A percentile compares a stretch with the other conserved stretches of the same genome.
These are phyloP conservation scores for Saxophila tyrrhenica DNA, from an alignment of 495 filamentous ascomycete genomes.

Conservation along the genomic window DNA sequence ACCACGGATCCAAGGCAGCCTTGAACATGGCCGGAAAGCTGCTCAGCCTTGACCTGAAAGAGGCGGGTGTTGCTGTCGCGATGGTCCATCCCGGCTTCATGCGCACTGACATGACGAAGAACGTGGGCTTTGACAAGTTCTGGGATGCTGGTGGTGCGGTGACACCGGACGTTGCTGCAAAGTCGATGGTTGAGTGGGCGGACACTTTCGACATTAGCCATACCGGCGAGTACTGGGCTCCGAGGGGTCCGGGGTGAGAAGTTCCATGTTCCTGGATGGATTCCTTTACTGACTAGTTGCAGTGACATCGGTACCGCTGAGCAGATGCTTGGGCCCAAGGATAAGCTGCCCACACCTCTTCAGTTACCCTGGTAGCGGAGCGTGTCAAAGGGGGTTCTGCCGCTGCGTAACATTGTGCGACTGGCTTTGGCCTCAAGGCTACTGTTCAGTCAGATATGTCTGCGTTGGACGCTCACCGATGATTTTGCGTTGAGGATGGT, in stretches of 20 bases:
- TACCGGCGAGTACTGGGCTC: constrained; percentile 63
- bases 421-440: no score
- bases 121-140: constrained; percentile 60
- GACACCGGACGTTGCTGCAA: constrained; percentile 54
- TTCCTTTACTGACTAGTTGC: background rate
- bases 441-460: no score
- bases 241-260: constrained; percentile 40
- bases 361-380: constrained; percentile 53
- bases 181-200: constrained; percentile 49
- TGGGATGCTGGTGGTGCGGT: constrained; percentile 59
- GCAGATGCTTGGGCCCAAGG: constrained; percentile 42
- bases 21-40: constrained; percentile 67
- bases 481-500: no score
- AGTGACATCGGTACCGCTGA: constrained; percentile 60
- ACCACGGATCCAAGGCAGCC: constrained; percentile 62
- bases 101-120: constrained; percentile 61
- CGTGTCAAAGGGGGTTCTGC: no score
- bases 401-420: no score
- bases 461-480: no score
- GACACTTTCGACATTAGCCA: constrained; percentile 49
- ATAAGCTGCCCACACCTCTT: constrained; percentile 49
- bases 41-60: constrained; percentile 54
- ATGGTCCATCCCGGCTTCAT: constrained; percentile 66
- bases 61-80: constrained; percentile 50
- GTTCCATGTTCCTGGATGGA: background rate